A percentile compares a stretch with the other conserved stretches of the same genome.
phyloP scores from a whole-genome alignment of 176 grass and related monocot species.

The Avena eriantha region DNA sequence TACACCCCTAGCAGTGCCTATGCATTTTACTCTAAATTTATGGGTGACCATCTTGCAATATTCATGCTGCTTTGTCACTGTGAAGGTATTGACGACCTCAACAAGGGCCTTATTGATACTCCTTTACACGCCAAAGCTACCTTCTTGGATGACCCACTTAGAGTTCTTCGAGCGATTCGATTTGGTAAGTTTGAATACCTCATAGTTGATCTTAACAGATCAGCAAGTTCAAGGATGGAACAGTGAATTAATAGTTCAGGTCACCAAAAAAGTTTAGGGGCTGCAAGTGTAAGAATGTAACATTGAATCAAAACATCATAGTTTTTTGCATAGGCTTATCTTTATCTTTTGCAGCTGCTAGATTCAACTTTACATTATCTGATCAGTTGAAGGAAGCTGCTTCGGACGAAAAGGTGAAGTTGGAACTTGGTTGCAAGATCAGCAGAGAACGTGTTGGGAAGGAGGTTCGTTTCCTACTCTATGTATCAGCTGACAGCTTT shows the following conservation, averaged over 20 bases:
- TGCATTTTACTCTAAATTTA: conserved; percentile 10
- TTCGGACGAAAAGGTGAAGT: conserved; percentile 72
- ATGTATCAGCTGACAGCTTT: neutral
- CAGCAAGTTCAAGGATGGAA: neutral
- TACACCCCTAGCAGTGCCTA: neutral
- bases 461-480: conserved; percentile 56
- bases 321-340: neutral
- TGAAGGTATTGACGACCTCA: conserved; percentile 79
- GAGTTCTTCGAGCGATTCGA: conserved; percentile 97
- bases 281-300: conserved; percentile 1
- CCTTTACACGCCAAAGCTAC: conserved; percentile 84
- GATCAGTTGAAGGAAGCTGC: conserved; percentile 78
- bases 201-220: neutral
- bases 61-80: neutral
- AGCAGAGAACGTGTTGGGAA: conserved; percentile 86
- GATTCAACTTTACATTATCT: conserved; percentile 81
- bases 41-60: neutral
- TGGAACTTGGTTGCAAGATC: conserved; percentile 80
- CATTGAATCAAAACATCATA: neutral
- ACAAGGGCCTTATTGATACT: conserved; percentile 76
- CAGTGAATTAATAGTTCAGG: neutral
- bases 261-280: neutral
- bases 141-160: conserved; percentile 90
- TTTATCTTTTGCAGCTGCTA: conserved; percentile 62
- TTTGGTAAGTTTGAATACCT: conserved; percentile 61